phyloP scores from a whole-genome alignment of 352 stramenopile genomes.

The Phytophthora syringae region DNA sequence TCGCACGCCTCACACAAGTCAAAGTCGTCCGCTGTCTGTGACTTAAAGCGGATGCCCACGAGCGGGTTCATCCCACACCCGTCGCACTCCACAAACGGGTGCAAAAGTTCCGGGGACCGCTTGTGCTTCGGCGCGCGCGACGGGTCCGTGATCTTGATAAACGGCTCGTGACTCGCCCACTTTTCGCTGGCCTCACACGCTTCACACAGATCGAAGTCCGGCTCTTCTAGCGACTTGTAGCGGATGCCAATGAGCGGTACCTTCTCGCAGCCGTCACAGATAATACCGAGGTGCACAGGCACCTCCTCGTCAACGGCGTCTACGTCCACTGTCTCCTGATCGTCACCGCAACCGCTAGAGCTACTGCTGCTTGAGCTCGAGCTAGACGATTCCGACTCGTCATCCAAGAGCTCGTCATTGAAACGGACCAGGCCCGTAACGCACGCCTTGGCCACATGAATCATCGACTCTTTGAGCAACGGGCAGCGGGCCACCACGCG shows the following conservation, averaged over 20 bases:
- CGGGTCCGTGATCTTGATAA: constrained; percentile 84
- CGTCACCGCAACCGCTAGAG: constrained; percentile 10
- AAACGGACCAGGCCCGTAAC: constrained; percentile 40
- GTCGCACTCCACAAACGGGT: constrained; percentile 63
- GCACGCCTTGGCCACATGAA: constrained; percentile 53
- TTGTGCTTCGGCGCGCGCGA: constrained; percentile 54
- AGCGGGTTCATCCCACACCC: constrained; percentile 70
- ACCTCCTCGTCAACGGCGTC: constrained; percentile 19
- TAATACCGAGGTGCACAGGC: constrained; percentile 43
- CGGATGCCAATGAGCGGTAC: constrained; percentile 60
- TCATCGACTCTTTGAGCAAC: constrained; percentile 48
- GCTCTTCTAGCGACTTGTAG: constrained; percentile 81
- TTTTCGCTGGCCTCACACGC: constrained; percentile 67
- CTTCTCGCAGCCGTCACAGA: constrained; percentile 69
- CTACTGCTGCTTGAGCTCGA: constrained; percentile 25
- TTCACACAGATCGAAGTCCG: constrained; percentile 84
- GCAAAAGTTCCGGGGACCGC: constrained; percentile 38
- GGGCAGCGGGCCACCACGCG: constrained; percentile 47
- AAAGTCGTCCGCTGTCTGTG: constrained; percentile 61
- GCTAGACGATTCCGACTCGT: constrained; percentile 35
- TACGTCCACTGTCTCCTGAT: constrained; percentile 19
- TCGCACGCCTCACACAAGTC: constrained; percentile 75
- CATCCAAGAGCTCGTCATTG: constrained; percentile 41
- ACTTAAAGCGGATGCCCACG: constrained; percentile 73
- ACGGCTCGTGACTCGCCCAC: constrained; percentile 57